Evolutionary conservation across 2,329 filamentous ascomycete genomes (phyloP).

Genomic region (Cadophora sp.): DNA sequence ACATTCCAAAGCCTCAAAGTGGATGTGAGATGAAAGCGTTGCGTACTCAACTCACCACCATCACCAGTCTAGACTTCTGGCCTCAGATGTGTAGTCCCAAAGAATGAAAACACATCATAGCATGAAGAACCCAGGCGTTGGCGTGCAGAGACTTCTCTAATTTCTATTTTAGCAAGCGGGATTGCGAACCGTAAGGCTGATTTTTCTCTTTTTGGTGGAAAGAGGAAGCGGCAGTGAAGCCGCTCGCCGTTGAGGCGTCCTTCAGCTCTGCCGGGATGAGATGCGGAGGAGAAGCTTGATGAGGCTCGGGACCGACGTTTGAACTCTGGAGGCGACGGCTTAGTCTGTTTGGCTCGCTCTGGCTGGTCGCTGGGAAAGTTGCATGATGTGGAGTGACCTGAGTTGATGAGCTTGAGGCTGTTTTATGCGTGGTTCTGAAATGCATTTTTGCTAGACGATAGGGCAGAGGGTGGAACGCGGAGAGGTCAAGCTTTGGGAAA

Average conservation of each 20-base stretch:
- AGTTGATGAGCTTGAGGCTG: not conserved
- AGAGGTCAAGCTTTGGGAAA: not conserved
- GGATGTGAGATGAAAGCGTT: not conserved
- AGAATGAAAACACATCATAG: not conserved
- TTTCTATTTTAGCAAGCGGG: constrained; percentile 10
- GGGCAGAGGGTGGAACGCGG: not conserved
- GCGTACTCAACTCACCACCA: not conserved
- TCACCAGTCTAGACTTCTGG: not conserved
- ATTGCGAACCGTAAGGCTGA: constrained; percentile 6
- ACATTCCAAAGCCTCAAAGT: not conserved
- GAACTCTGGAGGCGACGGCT: not conserved
- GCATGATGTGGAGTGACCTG: constrained; percentile 1
- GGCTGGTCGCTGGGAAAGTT: not conserved
- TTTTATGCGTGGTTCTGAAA: constrained; percentile 5
- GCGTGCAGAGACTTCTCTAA: not conserved
- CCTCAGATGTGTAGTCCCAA: not conserved
- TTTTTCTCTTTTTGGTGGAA: not conserved
- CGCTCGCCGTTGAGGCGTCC: not conserved
- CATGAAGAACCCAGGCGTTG: not conserved
- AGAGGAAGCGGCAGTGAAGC: constrained; percentile 5
- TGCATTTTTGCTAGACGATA: not conserved
- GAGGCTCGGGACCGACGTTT: constrained; percentile 8
- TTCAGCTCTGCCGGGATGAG: constrained; percentile 1
- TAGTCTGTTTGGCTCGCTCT: not conserved
- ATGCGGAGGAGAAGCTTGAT: not conserved